phyloP scores from a whole-genome alignment of 441 rosid species.

The Erysimum pusillum region DNA sequence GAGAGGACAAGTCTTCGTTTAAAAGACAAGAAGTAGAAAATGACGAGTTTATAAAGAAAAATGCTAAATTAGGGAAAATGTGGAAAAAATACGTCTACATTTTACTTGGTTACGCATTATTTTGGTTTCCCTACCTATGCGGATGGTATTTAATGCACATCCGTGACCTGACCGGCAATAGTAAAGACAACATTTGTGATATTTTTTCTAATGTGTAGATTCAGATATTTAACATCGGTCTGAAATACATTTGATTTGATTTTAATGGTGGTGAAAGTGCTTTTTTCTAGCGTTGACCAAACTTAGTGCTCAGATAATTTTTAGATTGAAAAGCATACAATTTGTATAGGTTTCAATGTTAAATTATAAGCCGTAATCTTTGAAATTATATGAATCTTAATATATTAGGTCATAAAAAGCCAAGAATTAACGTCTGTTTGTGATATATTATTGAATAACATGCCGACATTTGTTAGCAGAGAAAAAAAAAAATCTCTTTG shows the following conservation, averaged over 20 bases:
- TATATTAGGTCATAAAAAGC: too few relatives aligned
- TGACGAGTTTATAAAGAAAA: background rate
- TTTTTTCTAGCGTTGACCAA: background rate
- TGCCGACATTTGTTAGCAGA: background rate
- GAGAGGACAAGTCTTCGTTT: slow-evolving; percentile 36
- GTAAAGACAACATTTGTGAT: slow-evolving; percentile 9
- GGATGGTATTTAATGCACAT: slow-evolving; percentile 33
- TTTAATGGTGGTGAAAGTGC: background rate
- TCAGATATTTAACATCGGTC: background rate
- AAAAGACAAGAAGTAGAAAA: slow-evolving; percentile 4
- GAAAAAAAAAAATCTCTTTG: background rate
- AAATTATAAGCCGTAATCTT: background rate
- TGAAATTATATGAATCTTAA: too few relatives aligned
- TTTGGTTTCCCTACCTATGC: slow-evolving; percentile 28
- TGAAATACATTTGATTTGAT: background rate
- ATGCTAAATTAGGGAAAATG: background rate
- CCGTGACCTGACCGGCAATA: slow-evolving; percentile 44
- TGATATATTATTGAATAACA: background rate
- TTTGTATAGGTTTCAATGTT: background rate
- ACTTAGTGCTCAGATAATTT: background rate
- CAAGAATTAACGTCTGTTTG: background rate
- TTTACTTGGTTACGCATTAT: slow-evolving; percentile 4
- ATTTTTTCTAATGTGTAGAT: background rate
- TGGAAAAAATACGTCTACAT: slow-evolving; percentile 16
- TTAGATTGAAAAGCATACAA: background rate